Conservation (phyloP, 768 basidiomycete genomes). For the Trametes cingulata region DNA sequence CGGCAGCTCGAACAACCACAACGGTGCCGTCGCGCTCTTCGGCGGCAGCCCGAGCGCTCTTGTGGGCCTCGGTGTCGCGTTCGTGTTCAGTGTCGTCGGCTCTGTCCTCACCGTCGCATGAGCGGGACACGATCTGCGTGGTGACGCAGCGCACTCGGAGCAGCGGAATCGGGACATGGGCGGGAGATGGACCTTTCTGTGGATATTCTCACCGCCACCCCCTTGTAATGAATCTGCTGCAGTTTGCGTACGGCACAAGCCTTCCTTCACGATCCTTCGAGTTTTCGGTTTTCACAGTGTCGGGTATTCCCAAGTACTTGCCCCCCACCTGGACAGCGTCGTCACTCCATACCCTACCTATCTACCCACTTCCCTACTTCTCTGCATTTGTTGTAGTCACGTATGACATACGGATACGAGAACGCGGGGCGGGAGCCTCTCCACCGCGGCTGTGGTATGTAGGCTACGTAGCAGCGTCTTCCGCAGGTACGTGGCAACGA, state of each 20-base stretch:
- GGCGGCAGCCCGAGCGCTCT: conserved; percentile 11
- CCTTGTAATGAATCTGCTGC: background rate
- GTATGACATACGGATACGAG: too few species aligned
- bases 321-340: conserved; percentile 1
- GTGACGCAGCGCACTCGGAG: too few species aligned
- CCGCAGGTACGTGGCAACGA: too few species aligned
- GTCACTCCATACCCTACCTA: conserved; percentile 3
- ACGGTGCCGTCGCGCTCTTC: conserved; percentile 19
- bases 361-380: background rate
- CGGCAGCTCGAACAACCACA: conserved; percentile 6
- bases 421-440: too few species aligned
- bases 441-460: too few species aligned
- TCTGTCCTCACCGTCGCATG: conserved; percentile 26
- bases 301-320: too few species aligned
- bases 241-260: too few species aligned
- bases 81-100: conserved; percentile 25
- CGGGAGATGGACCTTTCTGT: background rate
- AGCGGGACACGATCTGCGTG: background rate
- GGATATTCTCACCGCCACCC: background rate
- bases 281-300: too few species aligned
- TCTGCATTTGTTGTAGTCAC: background rate
- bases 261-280: too few species aligned
- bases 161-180: background rate
- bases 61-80: conserved; percentile 22
- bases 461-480: too few species aligned